Evolutionary conservation across 2,329 filamentous ascomycete genomes (phyloP), one percentile per base, ranked within the genome.

Genomic region (Fusarium domesticum): DNA sequence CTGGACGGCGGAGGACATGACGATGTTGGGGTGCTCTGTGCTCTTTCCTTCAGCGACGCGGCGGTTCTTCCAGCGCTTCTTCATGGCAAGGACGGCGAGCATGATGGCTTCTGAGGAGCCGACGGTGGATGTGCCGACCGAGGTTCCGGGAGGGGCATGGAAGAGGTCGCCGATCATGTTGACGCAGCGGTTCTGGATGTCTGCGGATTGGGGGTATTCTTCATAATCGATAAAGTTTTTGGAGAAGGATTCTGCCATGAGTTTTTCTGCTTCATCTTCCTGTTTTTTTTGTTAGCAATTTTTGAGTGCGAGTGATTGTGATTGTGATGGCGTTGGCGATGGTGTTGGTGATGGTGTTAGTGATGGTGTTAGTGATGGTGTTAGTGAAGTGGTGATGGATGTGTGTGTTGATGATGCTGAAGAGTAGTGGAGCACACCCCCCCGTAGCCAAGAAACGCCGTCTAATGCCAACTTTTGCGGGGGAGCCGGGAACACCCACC

Each of bases 181-280:
- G 51, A 91, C 87, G 62, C 90, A 95, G 58, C 92, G 87, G 75
- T 92, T 95, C 70, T 96, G 91, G 64, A 91, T 89, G 54, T 90
- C 86, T 42, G 86, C 86, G 0, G 83, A 84, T 64, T 88, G 84
- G 1, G 87, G 87, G 62, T 91, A 91, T 66, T 90, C 86, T 64
- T 91, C 87, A 65, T 90, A 91, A 64, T 91, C 87, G 69, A 91
- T 91, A 67, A 96, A 96, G 77, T 97, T 97, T 70, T 96, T 96
- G 66, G 87, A 83, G 66, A 96, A 89, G 41, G 87, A 82, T 54
- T 96, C 89, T 54, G 84, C 74, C 92, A 97, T 97, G 69, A 96
- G 87, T 70, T 95, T 90, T 72, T 96, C 91, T 16, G 86, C 91
- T 69, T 96, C 92, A 35, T 96, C 88, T 73, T 96, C 91, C 86